A percentile compares a stretch with the other conserved stretches of the same genome.
Evolutionary conservation across 1,284 basidiomycete species (phyloP).

Genomic region (Bondarzewia mesenterica): DNA sequence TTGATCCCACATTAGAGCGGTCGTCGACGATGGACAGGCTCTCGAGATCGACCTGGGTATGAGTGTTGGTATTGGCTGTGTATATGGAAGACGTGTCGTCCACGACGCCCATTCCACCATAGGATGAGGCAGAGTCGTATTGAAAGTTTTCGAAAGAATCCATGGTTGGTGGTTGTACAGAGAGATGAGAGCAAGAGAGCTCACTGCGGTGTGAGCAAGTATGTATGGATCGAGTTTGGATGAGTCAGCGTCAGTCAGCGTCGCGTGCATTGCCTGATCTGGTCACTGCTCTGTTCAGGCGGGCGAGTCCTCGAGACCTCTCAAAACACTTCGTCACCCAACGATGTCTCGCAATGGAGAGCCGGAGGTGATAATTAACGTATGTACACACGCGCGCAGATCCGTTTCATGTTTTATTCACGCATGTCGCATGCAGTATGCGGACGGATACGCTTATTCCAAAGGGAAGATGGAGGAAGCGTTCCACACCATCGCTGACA

Average conservation of each 20-base stretch:
- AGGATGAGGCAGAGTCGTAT: constrained; percentile 70
- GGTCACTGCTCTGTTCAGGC: too few relatives aligned
- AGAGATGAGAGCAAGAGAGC: not conserved
- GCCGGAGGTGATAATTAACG: constrained; percentile 62
- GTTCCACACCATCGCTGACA: constrained; percentile 45
- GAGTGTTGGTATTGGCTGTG: constrained; percentile 52
- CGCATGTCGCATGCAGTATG: constrained; percentile 33
- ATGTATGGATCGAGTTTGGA: not conserved
- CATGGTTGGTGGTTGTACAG: constrained; percentile 38
- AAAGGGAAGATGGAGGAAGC: constrained; percentile 61
- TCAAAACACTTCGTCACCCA: constrained; percentile 1
- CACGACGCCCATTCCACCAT: constrained; percentile 66
- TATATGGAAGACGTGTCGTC: constrained; percentile 85
- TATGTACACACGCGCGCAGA: constrained; percentile 24
- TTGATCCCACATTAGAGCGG: constrained; percentile 24
- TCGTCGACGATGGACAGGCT: constrained; percentile 57
- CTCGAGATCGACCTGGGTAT: constrained; percentile 52
- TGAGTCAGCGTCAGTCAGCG: not conserved
- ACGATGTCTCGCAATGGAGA: constrained; percentile 36
- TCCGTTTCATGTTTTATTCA: constrained; percentile 1
- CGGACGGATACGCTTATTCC: constrained; percentile 57
- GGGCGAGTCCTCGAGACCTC: not conserved
- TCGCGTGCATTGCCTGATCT: too few relatives aligned
- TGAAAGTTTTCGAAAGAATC: constrained; percentile 87
- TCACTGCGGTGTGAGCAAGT: not conserved